Base-by-base conservation (phyloP, 2,329 filamentous ascomycete species). In the Neofusicoccum laricinum region DNA sequence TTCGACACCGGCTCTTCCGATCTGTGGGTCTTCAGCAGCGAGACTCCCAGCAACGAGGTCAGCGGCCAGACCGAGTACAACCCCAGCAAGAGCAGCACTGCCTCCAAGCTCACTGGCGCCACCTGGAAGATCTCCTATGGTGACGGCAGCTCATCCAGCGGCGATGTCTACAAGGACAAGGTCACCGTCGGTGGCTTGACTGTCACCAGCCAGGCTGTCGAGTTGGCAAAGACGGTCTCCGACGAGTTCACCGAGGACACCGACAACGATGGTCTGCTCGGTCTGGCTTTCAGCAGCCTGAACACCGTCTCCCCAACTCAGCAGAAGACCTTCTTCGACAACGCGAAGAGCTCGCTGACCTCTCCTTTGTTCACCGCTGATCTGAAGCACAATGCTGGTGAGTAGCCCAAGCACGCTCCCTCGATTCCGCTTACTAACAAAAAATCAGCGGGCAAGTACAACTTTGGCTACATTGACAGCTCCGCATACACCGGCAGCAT, bases 1-100 rank as follows among this genome's bases (percentile, higher is more conserved):
- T 84, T 93, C 66, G 90, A 93, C 68, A 93, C 90, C 15, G 88
- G 82, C 67, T 89, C 81, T 68, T 82, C 87, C 45, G 88, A 90
- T 76, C 83, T 90, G 89, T 87, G 75, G 53, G n/a, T 57, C 41
- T 36, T 49, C 38, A 25, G 32, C 12, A 50, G 10, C 45, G 21
- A 36, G 36, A 21, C n/a, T 2, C 41, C 19, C 30, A 36, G 45
- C 17, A 49, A 30, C 40, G 55, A 43, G 15, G 64, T 50, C 4
- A 72, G 73, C 10, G 86, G 85, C 5, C 88, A 90, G 69, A 71
- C 76, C 45, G 72, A 86, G 69, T 91, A 91, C 76, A 78, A 80
- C 50, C 84, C 85, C 4, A 69, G 73, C 50, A 66, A 76, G 3
- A 81, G 82, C 61, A 51, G 48, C 61, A 63, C 48, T 84, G 83